These are phyloP conservation scores for Moesziomyces aphidis DNA, from an alignment of 1,284 basidiomycete genomes.

Conservation along the genomic window DNA sequence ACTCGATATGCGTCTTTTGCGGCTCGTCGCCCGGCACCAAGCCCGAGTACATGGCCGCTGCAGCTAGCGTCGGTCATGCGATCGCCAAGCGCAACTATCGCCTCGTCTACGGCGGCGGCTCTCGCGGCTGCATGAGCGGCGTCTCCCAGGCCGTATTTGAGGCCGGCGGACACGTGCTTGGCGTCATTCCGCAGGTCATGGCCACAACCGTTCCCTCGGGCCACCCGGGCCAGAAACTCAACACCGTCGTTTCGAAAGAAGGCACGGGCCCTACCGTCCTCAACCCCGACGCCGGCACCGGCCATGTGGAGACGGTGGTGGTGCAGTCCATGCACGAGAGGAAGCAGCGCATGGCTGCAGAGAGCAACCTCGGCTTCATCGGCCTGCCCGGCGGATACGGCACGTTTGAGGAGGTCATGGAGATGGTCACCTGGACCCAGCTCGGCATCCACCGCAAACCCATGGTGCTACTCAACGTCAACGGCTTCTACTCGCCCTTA, in stretches of 20 bases:
- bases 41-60: constrained; percentile 56
- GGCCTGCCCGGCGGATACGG: constrained; percentile 90
- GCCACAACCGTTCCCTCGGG: constrained; percentile 61
- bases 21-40: constrained; percentile 62
- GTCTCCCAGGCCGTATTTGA: constrained; percentile 79
- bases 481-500: constrained; percentile 82
- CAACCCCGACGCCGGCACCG: constrained; percentile 22
- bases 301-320: constrained; percentile 46
- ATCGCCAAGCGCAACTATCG: constrained; percentile 76
- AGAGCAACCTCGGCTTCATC: constrained; percentile 79
- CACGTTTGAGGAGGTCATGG: constrained; percentile 89
- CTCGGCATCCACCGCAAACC: constrained; percentile 89
- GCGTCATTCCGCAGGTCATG: constrained; percentile 83
- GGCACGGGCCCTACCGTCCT: constrained; percentile 63
- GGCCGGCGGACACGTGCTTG: constrained; percentile 80
- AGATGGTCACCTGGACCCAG: constrained; percentile 91
- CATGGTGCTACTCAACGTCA: constrained; percentile 83
- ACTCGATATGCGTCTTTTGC: constrained; percentile 67
- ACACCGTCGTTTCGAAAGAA: constrained; percentile 43
- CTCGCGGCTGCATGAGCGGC: constrained; percentile 85
- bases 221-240: constrained; percentile 47
- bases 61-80: constrained; percentile 78
- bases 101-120: constrained; percentile 88
- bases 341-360: constrained; percentile 86
- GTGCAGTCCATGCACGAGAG: constrained; percentile 92